Evolutionary conservation across 208 protist species (phyloP).

Genomic region (Phytomonas sp.): DNA sequence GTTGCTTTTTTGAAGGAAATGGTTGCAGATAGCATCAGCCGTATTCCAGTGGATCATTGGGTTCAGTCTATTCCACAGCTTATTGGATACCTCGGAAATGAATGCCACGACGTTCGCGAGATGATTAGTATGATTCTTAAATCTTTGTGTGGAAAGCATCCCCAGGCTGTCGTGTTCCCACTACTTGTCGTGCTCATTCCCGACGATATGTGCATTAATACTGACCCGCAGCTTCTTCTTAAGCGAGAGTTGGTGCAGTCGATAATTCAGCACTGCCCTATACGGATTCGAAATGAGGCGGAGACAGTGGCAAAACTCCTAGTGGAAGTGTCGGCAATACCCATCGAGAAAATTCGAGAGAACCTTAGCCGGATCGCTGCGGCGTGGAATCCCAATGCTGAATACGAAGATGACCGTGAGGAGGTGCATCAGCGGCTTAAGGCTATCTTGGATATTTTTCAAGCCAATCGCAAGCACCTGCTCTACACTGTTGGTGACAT

Average conservation of each 20-base stretch:
- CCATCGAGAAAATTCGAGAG: slow-evolving; percentile 86
- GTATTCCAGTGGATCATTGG: slow-evolving; percentile 97
- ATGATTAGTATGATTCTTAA: slow-evolving; percentile 94
- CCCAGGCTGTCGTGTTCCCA: slow-evolving; percentile 99
- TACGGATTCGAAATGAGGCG: slow-evolving; percentile 78
- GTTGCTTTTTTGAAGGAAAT: slow-evolving; percentile 80
- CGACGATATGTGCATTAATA: slow-evolving; percentile 26
- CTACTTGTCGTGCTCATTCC: slow-evolving; percentile 95
- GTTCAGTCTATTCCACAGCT: slow-evolving; percentile 98
- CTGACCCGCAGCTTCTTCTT: slow-evolving; percentile 18
- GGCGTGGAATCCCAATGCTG: slow-evolving; percentile 86
- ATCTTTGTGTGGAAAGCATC: slow-evolving; percentile 94
- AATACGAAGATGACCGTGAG: slow-evolving; percentile 85
- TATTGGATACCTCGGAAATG: slow-evolving; percentile 97
- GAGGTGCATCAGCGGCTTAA: slow-evolving; percentile 67
- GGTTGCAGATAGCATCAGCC: slow-evolving; percentile 90
- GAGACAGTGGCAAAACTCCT: slow-evolving; percentile 77
- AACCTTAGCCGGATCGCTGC: slow-evolving; percentile 76
- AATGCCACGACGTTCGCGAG: slow-evolving; percentile 82
- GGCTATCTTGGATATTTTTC: slow-evolving; percentile 71
- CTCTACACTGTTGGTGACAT: slow-evolving; percentile 87
- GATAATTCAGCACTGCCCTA: slow-evolving; percentile 76
- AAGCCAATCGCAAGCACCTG: slow-evolving; percentile 64
- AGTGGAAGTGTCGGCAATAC: slow-evolving; percentile 78
- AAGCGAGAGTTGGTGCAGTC: slow-evolving; percentile 60